Conservation (phyloP, 225 moss, liverwort and hornwort genomes). For the Physcomitrium patens region DNA sequence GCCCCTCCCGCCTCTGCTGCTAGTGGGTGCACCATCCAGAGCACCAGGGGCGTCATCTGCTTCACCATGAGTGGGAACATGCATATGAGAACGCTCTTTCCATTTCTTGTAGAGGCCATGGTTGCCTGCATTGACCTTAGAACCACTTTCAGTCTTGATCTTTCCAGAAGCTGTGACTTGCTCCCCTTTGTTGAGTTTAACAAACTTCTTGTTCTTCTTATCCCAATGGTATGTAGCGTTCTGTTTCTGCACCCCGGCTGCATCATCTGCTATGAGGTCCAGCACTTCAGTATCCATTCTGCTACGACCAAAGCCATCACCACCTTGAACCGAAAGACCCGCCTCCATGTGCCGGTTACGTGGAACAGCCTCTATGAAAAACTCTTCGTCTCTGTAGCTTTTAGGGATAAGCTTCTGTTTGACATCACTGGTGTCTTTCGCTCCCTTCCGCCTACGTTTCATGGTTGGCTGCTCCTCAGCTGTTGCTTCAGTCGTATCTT, state of each 20-base stretch:
- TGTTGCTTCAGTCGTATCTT: slow-evolving; percentile 22
- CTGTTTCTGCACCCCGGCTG: slow-evolving; percentile 85
- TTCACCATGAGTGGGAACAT: slow-evolving; percentile 69
- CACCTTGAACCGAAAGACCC: slow-evolving; percentile 78
- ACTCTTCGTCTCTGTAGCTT: slow-evolving; percentile 88
- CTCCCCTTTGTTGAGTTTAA: slow-evolving; percentile 94
- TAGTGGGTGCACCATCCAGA: slow-evolving; percentile 39
- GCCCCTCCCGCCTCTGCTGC: slow-evolving; percentile 38
- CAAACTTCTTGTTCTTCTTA: slow-evolving; percentile 93
- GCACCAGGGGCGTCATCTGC: slow-evolving; percentile 40
- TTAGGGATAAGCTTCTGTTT: slow-evolving; percentile 50
- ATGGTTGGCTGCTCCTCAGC: slow-evolving; percentile 43
- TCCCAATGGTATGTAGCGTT: slow-evolving; percentile 95
- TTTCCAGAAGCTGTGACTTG: slow-evolving; percentile 81
- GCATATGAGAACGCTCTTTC: slow-evolving; percentile 89
- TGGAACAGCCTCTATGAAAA: slow-evolving; percentile 85
- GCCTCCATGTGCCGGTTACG: slow-evolving; percentile 86
- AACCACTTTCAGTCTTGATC: slow-evolving; percentile 96
- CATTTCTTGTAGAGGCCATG: slow-evolving; percentile 93
- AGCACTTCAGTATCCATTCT: slow-evolving; percentile 97
- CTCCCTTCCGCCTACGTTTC: slow-evolving; percentile 57
- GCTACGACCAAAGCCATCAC: slow-evolving; percentile 73
- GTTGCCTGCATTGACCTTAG: slow-evolving; percentile 90
- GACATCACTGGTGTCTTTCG: slow-evolving; percentile 40
- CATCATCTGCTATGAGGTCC: slow-evolving; percentile 96